These are phyloP conservation scores for Aspergillus sp. DNA, from an alignment of 2,329 filamentous ascomycete species.

Conservation along the genomic window DNA sequence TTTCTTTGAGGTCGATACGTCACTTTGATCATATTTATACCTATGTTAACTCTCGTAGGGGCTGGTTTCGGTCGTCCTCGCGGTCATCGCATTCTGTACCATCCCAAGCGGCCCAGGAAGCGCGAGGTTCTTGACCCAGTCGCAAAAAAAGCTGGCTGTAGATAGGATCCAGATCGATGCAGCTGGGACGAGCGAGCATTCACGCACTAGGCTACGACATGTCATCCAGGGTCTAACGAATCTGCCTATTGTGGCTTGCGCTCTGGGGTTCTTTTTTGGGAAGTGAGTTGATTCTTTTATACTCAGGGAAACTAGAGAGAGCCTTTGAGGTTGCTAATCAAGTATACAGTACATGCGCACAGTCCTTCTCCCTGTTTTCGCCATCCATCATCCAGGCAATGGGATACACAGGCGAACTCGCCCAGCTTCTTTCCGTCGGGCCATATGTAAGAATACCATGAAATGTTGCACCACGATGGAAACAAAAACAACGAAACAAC, in stretches of 20 bases:
- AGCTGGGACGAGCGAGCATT: constrained; percentile 6
- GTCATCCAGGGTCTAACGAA: background rate
- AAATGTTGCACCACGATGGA: too few species aligned
- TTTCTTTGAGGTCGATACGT: constrained; percentile 7
- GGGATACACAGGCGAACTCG: constrained; percentile 11
- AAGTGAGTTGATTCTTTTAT: constrained; percentile 1
- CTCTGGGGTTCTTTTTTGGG: constrained; percentile 8
- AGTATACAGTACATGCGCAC: background rate
- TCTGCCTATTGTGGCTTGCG: background rate
- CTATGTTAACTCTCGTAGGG: background rate
- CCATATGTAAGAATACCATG: background rate
- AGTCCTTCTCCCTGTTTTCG: constrained; percentile 14
- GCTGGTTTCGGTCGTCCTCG: background rate
- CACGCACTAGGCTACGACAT: background rate
- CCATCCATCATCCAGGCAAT: constrained; percentile 11
- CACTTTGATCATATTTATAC: background rate
- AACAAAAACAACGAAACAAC: background rate
- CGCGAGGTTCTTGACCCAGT: constrained; percentile 1
- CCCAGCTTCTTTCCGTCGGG: constrained; percentile 11
- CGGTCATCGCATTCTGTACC: background rate
- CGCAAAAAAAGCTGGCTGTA: background rate
- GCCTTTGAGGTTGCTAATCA: background rate
- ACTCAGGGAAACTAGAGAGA: background rate
- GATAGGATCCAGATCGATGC: constrained; percentile 1
- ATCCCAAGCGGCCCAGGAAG: background rate